These are phyloP conservation scores for Cyphellophora europaea DNA, from an alignment of 2,329 filamentous ascomycete species.

Conservation along the genomic window DNA sequence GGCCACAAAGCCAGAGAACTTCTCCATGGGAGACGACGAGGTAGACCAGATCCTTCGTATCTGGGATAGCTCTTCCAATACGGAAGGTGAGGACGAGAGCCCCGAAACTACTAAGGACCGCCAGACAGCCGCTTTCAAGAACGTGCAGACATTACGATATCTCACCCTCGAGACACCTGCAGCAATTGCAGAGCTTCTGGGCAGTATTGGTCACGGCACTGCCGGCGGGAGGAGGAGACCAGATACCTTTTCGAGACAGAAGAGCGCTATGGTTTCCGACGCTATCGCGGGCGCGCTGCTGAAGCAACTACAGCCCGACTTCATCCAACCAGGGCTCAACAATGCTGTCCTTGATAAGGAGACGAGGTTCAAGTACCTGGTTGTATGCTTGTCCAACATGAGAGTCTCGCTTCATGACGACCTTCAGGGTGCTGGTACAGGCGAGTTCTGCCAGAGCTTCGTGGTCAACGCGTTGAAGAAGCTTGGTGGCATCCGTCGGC, in stretches of 20 bases:
- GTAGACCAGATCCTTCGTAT: constrained; percentile 27
- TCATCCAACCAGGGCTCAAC: constrained; percentile 29
- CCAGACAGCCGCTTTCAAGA: constrained; percentile 49
- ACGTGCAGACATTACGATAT: constrained; percentile 67
- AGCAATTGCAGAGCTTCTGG: constrained; percentile 75
- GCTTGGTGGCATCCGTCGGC: constrained; percentile 60
- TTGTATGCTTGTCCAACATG: constrained; percentile 58
- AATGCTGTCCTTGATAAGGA: constrained; percentile 43
- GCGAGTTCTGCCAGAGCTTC: constrained; percentile 44
- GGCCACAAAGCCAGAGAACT: constrained; percentile 32
- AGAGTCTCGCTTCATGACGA: constrained; percentile 41
- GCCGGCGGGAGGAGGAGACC: constrained; percentile 59
- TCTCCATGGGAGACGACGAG: constrained; percentile 29
- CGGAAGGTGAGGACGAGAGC: constrained; percentile 15
- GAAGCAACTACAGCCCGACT: constrained; percentile 50
- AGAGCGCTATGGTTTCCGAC: constrained; percentile 51
- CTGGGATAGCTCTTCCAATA: constrained; percentile 6
- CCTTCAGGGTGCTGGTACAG: constrained; percentile 7
- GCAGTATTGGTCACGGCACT: constrained; percentile 73
- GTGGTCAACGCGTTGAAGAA: constrained; percentile 83
- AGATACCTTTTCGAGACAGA: constrained; percentile 55
- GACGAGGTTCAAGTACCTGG: constrained; percentile 67
- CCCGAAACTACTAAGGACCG: constrained; percentile 23
- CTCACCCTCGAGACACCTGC: constrained; percentile 70
- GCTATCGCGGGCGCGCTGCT: constrained; percentile 65